A percentile compares a stretch with the other conserved stretches of the same genome.
phyloP scores from a whole-genome alignment of 768 basidiomycete genomes.

The Infundibulicybe gibba region DNA sequence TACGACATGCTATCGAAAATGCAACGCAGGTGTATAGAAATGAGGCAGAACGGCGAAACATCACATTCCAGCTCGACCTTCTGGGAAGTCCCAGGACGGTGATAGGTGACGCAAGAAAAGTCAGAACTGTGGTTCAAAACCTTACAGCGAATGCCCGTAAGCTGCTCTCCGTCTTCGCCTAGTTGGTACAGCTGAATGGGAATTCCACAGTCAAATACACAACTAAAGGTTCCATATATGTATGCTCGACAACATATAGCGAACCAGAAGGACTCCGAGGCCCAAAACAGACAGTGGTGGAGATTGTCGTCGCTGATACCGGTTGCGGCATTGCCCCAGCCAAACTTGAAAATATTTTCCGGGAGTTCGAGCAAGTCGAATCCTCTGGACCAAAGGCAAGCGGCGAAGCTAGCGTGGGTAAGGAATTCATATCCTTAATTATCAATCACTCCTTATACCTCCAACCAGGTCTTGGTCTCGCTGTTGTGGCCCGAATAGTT shows the following conservation, averaged over 20 bases:
- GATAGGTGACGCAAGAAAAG: constrained; percentile 70
- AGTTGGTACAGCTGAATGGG: constrained; percentile 1
- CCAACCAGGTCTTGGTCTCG: constrained; percentile 60
- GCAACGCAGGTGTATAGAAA: constrained; percentile 59
- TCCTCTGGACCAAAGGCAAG: constrained; percentile 34
- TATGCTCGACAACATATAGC: constrained; percentile 48
- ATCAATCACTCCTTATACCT: not conserved
- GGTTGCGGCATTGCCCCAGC: constrained; percentile 65
- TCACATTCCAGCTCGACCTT: constrained; percentile 58
- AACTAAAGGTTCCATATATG: constrained; percentile 50
- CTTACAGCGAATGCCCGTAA: constrained; percentile 71
- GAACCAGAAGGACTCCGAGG: constrained; percentile 49
- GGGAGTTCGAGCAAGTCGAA: constrained; percentile 79
- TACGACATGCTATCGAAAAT: constrained; percentile 56
- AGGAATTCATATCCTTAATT: constrained; percentile 4
- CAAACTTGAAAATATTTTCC: constrained; percentile 73
- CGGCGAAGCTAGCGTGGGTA: constrained; percentile 45
- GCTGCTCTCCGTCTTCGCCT: constrained; percentile 10
- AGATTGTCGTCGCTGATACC: constrained; percentile 70
- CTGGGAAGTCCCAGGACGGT: constrained; percentile 52
- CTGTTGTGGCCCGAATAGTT: constrained; percentile 78
- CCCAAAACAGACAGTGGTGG: constrained; percentile 49
- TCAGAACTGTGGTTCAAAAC: constrained; percentile 75
- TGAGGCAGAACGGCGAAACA: constrained; percentile 59
- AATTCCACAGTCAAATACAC: constrained; percentile 68